phyloP scores from a whole-genome alignment of 352 stramenopile species.

The Globisporangium apiculatum region DNA sequence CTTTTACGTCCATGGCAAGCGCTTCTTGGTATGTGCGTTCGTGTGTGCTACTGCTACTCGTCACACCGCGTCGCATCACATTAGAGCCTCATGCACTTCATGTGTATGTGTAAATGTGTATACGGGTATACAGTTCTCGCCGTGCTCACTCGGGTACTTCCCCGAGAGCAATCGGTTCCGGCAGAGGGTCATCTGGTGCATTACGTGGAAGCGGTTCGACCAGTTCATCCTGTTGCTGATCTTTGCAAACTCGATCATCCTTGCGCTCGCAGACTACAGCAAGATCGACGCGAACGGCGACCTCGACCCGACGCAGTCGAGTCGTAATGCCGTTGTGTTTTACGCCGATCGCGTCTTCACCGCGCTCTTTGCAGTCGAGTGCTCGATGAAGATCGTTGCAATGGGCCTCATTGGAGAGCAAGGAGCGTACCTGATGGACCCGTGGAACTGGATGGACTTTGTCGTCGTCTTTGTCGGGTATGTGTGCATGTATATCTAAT shows the following conservation, averaged over 20 bases:
- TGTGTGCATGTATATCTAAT: not conserved
- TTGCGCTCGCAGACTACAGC: constrained; percentile 73
- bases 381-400: constrained; percentile 85
- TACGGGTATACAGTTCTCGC: constrained; percentile 31
- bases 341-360: constrained; percentile 50
- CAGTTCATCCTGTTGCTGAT: constrained; percentile 83
- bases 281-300: constrained; percentile 36
- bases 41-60: not conserved
- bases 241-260: constrained; percentile 73
- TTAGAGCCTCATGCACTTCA: no score
- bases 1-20: constrained; percentile 51
- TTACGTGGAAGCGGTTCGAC: constrained; percentile 74
- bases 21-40: constrained; percentile 41
- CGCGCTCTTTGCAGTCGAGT: constrained; percentile 82
- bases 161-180: constrained; percentile 41
- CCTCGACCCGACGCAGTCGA: constrained; percentile 31
- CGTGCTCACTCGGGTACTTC: constrained; percentile 46
- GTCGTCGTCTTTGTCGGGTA: constrained; percentile 84
- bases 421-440: constrained; percentile 77
- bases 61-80: no score
- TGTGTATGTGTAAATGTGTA: not conserved
- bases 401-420: constrained; percentile 69
- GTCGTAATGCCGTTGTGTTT: constrained; percentile 53
- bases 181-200: constrained; percentile 53
- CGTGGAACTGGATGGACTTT: constrained; percentile 90